These are phyloP conservation scores for Thyridium curvatum DNA, from an alignment of 2,329 filamentous ascomycete genomes.

Conservation along the genomic window DNA sequence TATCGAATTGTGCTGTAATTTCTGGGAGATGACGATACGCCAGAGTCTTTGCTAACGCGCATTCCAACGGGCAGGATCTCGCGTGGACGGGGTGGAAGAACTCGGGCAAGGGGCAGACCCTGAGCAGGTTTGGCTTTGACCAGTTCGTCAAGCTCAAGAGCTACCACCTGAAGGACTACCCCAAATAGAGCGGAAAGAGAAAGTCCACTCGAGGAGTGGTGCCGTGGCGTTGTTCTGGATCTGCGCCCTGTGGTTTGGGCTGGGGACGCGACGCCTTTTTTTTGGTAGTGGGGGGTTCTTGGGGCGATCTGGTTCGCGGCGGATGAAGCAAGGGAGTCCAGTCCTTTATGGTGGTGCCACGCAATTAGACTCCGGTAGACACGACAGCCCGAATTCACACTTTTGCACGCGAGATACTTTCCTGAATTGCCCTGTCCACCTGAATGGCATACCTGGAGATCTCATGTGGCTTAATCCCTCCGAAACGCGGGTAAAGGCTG, in stretches of 20 bases:
- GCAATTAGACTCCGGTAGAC: not conserved
- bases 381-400: too few species aligned
- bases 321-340: not conserved
- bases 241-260: not conserved
- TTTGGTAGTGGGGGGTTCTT: not conserved
- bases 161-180: constrained; percentile 83
- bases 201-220: too few species aligned
- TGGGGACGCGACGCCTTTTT: not conserved
- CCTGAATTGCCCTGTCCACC: too few species aligned
- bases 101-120: constrained; percentile 83
- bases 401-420: too few species aligned
- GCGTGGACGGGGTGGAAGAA: constrained; percentile 99
- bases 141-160: constrained; percentile 96
- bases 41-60: too few species aligned
- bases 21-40: not conserved
- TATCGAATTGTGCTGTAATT: constrained; percentile 9
- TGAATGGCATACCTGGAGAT: too few species aligned
- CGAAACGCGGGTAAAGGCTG: too few species aligned
- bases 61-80: constrained; percentile 61
- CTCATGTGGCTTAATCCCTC: too few species aligned
- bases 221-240: not conserved
- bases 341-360: not conserved
- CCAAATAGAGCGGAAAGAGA: too few species aligned
- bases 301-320: not conserved
- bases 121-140: constrained; percentile 88